Evolutionary conservation across 1,139 yeast genomes (phyloP), one percentile per base, ranked within the genome.

Genomic region (Eremothecium coryli): DNA sequence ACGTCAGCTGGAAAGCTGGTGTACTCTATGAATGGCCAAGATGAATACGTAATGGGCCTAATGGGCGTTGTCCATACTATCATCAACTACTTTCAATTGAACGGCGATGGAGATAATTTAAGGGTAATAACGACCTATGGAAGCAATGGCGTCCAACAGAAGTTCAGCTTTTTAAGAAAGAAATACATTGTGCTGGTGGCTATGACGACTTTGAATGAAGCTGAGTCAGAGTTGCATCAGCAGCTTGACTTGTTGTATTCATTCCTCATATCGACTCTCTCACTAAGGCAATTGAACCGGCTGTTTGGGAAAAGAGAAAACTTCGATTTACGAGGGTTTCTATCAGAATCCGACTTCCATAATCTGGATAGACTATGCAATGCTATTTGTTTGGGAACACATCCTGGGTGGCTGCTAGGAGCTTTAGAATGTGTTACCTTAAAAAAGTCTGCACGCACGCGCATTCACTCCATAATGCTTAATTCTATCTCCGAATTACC

Each of bases 1-100:
- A 85, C 95, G 0, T 63, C 78, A 2, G 95, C 97, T 0, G 98
- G 98, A 0, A 90, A 90, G 55, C 96, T 95, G 1, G 82, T 90
- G 5, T 90, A 80, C 56, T 73, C 93, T 1, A 66, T 81, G 66
- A 70, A 78, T 51, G 95, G 95, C 3, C 62, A 75, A 0, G 94
- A 85, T 41, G 78, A 74, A 32, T 60, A 76, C 17, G 65, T 81
- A 1, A 64, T 82, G 31, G 84, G 90, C 1, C 81, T 82, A 50
- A 75, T 82, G 64, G 93, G 90, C 2, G 51, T 65, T 9, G 50
- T 68, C 2, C 68, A 66, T 39, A 66, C 72, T 0, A 52, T 68
- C 7, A 53, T 66, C 13, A 56, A 52, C 29, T 62, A 63, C 24
- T 68, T 66, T 40, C 51, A 56, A 33, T 42, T 58, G 18, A 49